A percentile compares a stretch with the other conserved stretches of the same genome.
phyloP scores from a whole-genome alignment of 345 rosid genomes.

The Eucalyptus dawsonii region DNA sequence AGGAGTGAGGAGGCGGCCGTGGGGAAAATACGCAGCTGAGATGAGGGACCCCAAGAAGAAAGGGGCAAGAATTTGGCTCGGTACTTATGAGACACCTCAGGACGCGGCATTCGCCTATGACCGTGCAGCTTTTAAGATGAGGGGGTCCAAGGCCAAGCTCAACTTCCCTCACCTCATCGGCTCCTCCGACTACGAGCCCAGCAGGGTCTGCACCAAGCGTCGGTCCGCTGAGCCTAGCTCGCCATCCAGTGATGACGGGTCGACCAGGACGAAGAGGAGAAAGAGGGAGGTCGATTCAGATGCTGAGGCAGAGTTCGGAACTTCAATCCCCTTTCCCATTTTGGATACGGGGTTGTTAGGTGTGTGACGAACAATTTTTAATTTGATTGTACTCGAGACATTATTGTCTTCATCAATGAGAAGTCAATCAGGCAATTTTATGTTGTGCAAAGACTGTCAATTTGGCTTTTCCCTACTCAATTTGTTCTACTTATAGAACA shows the following conservation, averaged over 20 bases:
- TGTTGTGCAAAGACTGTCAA: neutral
- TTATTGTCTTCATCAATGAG: neutral
- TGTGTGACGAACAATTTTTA: neutral
- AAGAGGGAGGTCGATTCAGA: neutral
- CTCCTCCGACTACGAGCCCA: constrained; percentile 14
- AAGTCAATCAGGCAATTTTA: neutral
- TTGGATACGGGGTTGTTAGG: neutral
- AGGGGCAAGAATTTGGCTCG: constrained; percentile 36
- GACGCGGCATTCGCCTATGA: constrained; percentile 41
- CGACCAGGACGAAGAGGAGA: neutral
- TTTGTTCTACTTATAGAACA: neutral
- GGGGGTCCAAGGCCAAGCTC: constrained; percentile 28
- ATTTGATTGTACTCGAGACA: neutral
- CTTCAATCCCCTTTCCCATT: neutral
- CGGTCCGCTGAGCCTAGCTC: constrained; percentile 9
- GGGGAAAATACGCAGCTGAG: constrained; percentile 40
- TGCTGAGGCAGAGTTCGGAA: neutral
- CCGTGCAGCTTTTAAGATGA: constrained; percentile 27
- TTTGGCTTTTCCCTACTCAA: neutral
- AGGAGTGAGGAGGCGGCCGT: constrained; percentile 40
- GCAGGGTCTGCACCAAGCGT: constrained; percentile 18
- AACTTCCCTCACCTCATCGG: constrained; percentile 30
- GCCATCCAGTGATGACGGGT: neutral
- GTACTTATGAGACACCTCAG: constrained; percentile 34
- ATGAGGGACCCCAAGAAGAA: constrained; percentile 36